Base-by-base conservation (phyloP, 495 filamentous ascomycete genomes). In the Trichoderma reesei region DNA sequence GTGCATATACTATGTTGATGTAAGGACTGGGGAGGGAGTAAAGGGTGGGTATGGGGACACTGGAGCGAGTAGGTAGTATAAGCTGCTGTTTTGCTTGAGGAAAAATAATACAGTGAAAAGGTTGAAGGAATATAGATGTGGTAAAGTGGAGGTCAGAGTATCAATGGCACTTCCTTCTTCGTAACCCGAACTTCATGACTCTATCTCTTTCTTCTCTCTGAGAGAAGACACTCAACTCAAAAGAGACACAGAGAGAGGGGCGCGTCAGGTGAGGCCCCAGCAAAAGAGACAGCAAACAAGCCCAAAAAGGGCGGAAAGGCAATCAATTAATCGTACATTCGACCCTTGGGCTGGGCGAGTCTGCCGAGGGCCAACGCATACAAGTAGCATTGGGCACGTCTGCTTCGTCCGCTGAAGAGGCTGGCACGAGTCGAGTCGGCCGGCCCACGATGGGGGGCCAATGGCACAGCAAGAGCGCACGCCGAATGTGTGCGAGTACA, bases 251-350 rank as follows among this genome's bases (percentile, higher is more conserved):
- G 8, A 5, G 48, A 56, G 51, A 56, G 51, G 20, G n/a, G 8
- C 10, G n/a, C 5, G 42, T 39, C 38, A 39, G 38, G 38, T 39
- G 38, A 39, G 38, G 38, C 38, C 38, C 38, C 38, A 6, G 6
- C 38, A 3, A 39, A 46, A 18, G 8, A 46, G 42, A 18, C 5
- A 56, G 31, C 26, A 26, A 26, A 26, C 26, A 26, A 33, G 51
- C 26, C 26, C 26, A 34, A 33, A 31, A 56, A 56, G 51, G 51
- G 26, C 26, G 26, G 51, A 26, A 56, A 56, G 26, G 51, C 51
- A 56, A 13, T 56, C 51, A 56, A 56, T 56, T 56, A 56, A 56
- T 56, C 51, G 51, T 56, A 56, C 51, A 56, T 56, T 14, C 3
- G 26, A 26, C 26, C 26, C 33, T 56, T 34, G 34, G 51, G 51